Percentiles rank a stretch among this genome's conserved stretches.
phyloP scores from a whole-genome alignment of 257 asterid genomes.

The Fraxinus quadrangulata region DNA sequence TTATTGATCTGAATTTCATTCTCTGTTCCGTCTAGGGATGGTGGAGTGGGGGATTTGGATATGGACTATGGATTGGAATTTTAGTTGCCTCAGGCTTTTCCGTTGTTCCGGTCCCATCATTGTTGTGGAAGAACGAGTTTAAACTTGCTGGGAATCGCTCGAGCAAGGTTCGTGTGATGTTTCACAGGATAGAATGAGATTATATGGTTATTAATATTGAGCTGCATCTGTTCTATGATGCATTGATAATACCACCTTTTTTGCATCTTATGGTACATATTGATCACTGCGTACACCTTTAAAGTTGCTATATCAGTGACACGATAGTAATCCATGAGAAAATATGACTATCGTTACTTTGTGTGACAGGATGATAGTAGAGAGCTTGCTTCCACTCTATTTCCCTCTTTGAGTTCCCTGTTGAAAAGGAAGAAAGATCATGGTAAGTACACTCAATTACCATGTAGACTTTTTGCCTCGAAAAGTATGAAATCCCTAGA shows the following conservation, averaged over 20 bases:
- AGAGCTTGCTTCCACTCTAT: conserved; percentile 60
- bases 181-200: conserved; percentile 19
- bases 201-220: not conserved
- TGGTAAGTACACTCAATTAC: conserved; percentile 38
- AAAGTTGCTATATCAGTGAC: not conserved
- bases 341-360: conserved; percentile 11
- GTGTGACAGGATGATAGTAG: conserved; percentile 71
- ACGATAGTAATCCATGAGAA: not conserved
- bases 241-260: conserved; percentile 1
- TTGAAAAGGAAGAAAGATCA: conserved; percentile 85
- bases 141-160: conserved; percentile 55
- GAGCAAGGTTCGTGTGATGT: conserved; percentile 55
- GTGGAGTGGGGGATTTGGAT: conserved; percentile 94
- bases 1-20: conserved; percentile 18
- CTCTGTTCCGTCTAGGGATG: conserved; percentile 63
- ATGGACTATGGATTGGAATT: conserved; percentile 85
- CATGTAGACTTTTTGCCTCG: not conserved
- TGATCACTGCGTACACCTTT: not conserved
- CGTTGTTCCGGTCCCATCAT: conserved; percentile 79
- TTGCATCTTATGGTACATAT: conserved; percentile 9
- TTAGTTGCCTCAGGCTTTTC: conserved; percentile 81
- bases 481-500: not conserved
- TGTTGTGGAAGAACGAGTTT: conserved; percentile 70
- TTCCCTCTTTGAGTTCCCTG: conserved; percentile 59
- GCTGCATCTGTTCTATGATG: conserved; percentile 3